Conservation (phyloP, 2,329 filamentous ascomycete genomes). For the Fusarium pseudonygamai region DNA sequence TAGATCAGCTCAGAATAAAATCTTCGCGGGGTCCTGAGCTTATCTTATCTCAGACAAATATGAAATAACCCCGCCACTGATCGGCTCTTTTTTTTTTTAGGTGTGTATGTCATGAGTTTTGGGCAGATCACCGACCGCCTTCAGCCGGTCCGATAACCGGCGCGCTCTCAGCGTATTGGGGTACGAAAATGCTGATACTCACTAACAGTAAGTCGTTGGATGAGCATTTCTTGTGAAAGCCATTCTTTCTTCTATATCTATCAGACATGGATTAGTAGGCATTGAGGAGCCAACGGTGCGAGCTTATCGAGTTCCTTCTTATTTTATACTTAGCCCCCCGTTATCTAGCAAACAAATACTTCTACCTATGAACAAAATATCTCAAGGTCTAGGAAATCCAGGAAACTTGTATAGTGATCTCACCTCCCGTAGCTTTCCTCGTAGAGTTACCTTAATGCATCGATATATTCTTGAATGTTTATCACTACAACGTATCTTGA, state of each 20-base stretch:
- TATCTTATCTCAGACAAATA: constrained; percentile 40
- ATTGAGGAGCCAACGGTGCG: not conserved
- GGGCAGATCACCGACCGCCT: not conserved
- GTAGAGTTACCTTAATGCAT: not conserved
- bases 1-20: constrained; percentile 43
- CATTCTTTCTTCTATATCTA: not conserved
- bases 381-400: not conserved
- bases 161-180: not conserved
- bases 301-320: not conserved
- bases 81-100: constrained; percentile 11
- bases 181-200: not conserved
- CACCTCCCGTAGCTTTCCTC: not conserved
- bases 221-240: not conserved
- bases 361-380: not conserved
- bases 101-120: not conserved
- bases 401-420: not conserved
- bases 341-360: not conserved
- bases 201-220: not conserved
- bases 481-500: not conserved
- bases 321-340: not conserved
- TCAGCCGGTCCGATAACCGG: constrained; percentile 12
- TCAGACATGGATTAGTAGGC: too few species aligned
- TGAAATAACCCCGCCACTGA: constrained; percentile 21
- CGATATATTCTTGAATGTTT: not conserved
- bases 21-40: constrained; percentile 47